Evolutionary conservation across 441 rosid genomes (phyloP).

Genomic region (Adansonia gregorii): DNA sequence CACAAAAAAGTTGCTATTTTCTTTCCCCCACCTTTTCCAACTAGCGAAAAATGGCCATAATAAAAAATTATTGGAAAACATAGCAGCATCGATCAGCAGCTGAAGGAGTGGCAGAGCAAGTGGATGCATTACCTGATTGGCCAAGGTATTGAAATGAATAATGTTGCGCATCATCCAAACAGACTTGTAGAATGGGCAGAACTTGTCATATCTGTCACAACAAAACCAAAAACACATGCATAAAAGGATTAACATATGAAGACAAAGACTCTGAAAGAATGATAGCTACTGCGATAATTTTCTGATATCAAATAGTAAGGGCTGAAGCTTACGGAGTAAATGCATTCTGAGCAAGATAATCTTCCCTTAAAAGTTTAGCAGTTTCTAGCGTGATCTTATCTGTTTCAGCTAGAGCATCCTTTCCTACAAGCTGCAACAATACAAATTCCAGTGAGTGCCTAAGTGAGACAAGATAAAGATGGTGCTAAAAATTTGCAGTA

Average conservation of each 20-base stretch:
- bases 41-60: neutral
- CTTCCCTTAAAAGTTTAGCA: conserved; percentile 98
- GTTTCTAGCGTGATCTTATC: conserved; percentile 97
- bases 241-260: conserved; percentile 16
- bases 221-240: conserved; percentile 26
- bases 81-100: neutral
- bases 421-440: conserved; percentile 87
- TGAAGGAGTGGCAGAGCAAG: neutral
- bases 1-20: neutral
- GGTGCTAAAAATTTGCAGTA: neutral
- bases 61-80: neutral
- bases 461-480: neutral
- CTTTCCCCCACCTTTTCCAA: neutral
- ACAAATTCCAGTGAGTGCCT: conserved; percentile 29
- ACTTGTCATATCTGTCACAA: conserved; percentile 81
- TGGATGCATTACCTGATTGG: conserved; percentile 75
- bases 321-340: conserved; percentile 79
- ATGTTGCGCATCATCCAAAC: conserved; percentile 99
- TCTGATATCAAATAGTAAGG: neutral
- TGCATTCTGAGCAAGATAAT: conserved; percentile 98
- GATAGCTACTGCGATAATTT: neutral
- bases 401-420: conserved; percentile 95
- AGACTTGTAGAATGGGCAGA: conserved; percentile 99
- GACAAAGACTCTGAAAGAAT: neutral
- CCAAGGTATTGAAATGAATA: conserved; percentile 89